These are phyloP conservation scores for Sutorius eximius DNA, from an alignment of 1,284 basidiomycete genomes.

Conservation along the genomic window DNA sequence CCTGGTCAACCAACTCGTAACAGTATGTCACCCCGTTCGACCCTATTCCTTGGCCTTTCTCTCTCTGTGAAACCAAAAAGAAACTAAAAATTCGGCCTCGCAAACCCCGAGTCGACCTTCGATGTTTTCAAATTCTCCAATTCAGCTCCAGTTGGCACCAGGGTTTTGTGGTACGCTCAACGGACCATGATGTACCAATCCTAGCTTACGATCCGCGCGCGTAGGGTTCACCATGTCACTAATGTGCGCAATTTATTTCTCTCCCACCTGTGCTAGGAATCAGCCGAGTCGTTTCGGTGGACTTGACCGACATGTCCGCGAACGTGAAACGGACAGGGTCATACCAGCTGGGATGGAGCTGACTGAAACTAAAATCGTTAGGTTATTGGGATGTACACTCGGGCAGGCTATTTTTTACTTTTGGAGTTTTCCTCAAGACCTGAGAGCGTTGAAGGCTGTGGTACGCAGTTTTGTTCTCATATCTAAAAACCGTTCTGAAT, in stretches of 20 bases:
- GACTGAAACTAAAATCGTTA: neutral
- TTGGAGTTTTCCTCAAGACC: constrained; percentile 12
- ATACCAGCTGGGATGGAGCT: neutral
- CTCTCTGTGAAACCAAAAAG: too few relatives aligned
- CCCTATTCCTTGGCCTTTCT: too few relatives aligned
- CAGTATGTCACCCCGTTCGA: too few relatives aligned
- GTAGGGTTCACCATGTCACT: constrained; percentile 7
- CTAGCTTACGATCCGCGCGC: neutral
- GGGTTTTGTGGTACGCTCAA: constrained; percentile 7
- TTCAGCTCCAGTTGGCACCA: neutral
- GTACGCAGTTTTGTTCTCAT: neutral
- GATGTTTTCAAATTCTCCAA: neutral
- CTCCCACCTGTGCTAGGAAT: neutral
- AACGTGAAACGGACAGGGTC: neutral
- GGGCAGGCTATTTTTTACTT: constrained; percentile 14
- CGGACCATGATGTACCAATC: neutral
- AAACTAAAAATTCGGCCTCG: too few relatives aligned
- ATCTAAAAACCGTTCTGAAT: neutral
- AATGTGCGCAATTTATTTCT: constrained; percentile 3
- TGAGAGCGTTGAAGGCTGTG: constrained; percentile 10
- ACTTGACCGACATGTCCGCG: neutral
- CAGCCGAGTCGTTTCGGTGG: neutral
- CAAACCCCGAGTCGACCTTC: too few relatives aligned
- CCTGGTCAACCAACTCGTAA: too few relatives aligned
- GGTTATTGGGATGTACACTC: constrained; percentile 15